Evolutionary conservation across 2,329 filamentous ascomycete genomes (phyloP).

Genomic region (Aspergillus brasiliensis): DNA sequence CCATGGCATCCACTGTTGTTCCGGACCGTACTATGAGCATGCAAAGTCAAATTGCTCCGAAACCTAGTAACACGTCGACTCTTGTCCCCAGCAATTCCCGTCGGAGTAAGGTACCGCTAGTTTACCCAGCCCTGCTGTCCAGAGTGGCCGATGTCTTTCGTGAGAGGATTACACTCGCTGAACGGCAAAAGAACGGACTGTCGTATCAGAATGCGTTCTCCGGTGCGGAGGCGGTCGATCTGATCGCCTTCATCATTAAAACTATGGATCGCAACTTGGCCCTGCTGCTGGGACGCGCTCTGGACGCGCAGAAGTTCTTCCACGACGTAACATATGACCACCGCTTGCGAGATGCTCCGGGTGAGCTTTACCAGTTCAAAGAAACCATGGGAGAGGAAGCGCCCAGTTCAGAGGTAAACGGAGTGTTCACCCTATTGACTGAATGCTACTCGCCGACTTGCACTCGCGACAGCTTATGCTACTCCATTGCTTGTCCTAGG

Average conservation of each 20-base stretch:
- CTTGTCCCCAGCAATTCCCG: slow-evolving; percentile 63
- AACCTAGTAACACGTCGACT: slow-evolving; percentile 52
- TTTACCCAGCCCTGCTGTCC: slow-evolving; percentile 93
- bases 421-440: slow-evolving; percentile 92
- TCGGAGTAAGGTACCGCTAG: slow-evolving; percentile 70
- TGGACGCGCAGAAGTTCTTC: slow-evolving; percentile 98
- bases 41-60: slow-evolving; percentile 56
- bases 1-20: slow-evolving; percentile 73
- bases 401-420: slow-evolving; percentile 73
- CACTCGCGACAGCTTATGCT: slow-evolving; percentile 91
- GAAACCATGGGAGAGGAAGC: slow-evolving; percentile 84
- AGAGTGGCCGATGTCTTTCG: slow-evolving; percentile 90
- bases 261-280: slow-evolving; percentile 95
- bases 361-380: slow-evolving; percentile 95
- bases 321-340: slow-evolving; percentile 99
- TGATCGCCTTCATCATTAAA: slow-evolving; percentile 94
- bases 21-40: slow-evolving; percentile 64
- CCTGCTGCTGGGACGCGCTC: slow-evolving; percentile 80
- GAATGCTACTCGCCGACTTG: slow-evolving; percentile 99
- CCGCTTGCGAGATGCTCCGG: slow-evolving; percentile 86
- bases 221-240: slow-evolving; percentile 90
- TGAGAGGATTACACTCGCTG: slow-evolving; percentile 80
- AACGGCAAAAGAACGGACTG: slow-evolving; percentile 93
- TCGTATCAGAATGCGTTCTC: slow-evolving; percentile 98
- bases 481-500: slow-evolving; percentile 94